Conservation (phyloP, 306 rosid genomes). For the Begonia masoniana region DNA sequence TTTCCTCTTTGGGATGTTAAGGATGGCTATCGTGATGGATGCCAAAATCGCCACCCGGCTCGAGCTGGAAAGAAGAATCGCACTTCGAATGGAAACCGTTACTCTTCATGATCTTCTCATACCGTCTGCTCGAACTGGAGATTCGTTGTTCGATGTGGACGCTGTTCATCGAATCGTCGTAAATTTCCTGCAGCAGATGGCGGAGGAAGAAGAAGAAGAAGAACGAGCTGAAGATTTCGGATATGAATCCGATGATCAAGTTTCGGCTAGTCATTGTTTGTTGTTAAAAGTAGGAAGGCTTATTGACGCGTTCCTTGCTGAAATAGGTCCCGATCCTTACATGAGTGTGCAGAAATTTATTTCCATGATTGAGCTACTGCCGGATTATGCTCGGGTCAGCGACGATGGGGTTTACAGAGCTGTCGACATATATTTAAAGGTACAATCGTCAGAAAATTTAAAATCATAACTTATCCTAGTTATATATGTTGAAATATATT, state of each 20-base stretch:
- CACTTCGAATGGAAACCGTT: slow-evolving; percentile 52
- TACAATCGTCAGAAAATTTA: slow-evolving; percentile 8
- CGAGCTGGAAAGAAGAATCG: slow-evolving; percentile 75
- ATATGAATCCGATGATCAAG: slow-evolving; percentile 65
- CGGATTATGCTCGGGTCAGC: slow-evolving; percentile 77
- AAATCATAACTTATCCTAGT: no score
- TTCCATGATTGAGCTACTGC: slow-evolving; percentile 61
- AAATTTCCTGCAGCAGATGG: slow-evolving; percentile 60
- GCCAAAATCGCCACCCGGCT: slow-evolving; percentile 52
- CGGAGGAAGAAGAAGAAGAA: slow-evolving; percentile 62
- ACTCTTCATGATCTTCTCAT: slow-evolving; percentile 68
- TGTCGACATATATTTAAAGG: slow-evolving; percentile 72
- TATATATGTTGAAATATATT: no score
- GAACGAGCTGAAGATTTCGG: slow-evolving; percentile 36
- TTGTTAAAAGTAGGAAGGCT: slow-evolving; percentile 71
- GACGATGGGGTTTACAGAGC: slow-evolving; percentile 87
- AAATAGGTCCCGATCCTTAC: slow-evolving; percentile 74
- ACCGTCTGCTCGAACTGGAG: slow-evolving; percentile 51
- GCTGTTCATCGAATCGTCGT: slow-evolving; percentile 56
- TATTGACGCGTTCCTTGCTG: slow-evolving; percentile 76
- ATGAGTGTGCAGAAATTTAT: slow-evolving; percentile 45
- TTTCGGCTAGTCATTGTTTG: slow-evolving; percentile 46
- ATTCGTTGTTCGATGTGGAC: slow-evolving; percentile 68
- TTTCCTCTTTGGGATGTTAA: slow-evolving; percentile 72
- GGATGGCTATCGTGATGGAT: slow-evolving; percentile 61